Percentiles rank a stretch among this genome's conserved stretches.
phyloP scores from a whole-genome alignment of 176 grass and related monocot species.

The Aegilops speltoides region DNA sequence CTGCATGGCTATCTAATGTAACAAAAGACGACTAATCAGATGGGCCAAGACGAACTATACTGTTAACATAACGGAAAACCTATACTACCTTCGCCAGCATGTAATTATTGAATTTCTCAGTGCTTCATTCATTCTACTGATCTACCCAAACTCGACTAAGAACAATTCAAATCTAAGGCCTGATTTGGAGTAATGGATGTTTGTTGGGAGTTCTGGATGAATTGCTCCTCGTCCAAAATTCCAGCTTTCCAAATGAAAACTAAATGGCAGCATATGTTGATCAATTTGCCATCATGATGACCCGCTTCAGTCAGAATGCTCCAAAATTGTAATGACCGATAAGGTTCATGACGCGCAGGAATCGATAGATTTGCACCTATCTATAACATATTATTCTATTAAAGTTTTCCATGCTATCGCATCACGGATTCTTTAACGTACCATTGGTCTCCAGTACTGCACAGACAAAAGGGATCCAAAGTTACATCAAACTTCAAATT shows the following conservation, averaged over 20 bases:
- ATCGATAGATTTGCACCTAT: neutral
- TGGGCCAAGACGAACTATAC: neutral
- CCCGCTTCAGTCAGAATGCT: slow-evolving; percentile 18
- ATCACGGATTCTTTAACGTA: slow-evolving; percentile 85
- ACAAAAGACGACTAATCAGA: neutral
- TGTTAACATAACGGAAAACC: neutral
- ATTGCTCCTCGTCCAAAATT: slow-evolving; percentile 1
- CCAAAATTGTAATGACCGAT: slow-evolving; percentile 33
- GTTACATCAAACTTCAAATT: slow-evolving; percentile 21
- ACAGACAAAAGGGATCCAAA: neutral
- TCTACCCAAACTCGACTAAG: neutral
- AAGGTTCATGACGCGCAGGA: neutral
- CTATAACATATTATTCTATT: neutral
- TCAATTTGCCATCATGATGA: slow-evolving; percentile 9
- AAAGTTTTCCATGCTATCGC: slow-evolving; percentile 38
- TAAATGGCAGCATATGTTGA: neutral
- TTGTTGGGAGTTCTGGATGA: neutral
- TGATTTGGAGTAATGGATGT: slow-evolving; percentile 1
- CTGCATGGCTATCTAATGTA: neutral
- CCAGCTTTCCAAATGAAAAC: neutral
- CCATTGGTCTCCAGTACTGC: slow-evolving; percentile 74
- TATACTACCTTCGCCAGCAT: slow-evolving; percentile 23
- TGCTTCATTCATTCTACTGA: slow-evolving; percentile 18
- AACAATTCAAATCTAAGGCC: neutral
- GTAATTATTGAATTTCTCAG: slow-evolving; percentile 6